Base-by-base conservation (phyloP, 441 rosid species). In the Mallotus japonicus region DNA sequence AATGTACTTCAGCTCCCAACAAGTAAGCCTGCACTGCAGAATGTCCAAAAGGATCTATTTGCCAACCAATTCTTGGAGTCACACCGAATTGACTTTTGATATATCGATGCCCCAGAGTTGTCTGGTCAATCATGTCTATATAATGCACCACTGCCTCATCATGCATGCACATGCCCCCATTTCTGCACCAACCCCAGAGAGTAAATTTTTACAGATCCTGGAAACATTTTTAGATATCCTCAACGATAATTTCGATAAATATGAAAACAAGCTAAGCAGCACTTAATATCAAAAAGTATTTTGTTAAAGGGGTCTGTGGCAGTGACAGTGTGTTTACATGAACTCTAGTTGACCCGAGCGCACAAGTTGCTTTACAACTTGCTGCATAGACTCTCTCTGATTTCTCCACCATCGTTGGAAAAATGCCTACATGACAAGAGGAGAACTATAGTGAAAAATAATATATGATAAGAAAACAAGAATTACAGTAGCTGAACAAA, bases 1-100 rank as follows among this genome's bases (percentile, higher is more conserved):
- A 51, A 75, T 74, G 81, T 80, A 90, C 99, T 76, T 93, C 98
- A 50, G 97, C 95, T 60, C 99, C 95, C 81, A 96, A 85, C 86
- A 93, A 85, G 84, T 93, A 96, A 72, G 98, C 99, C 82, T 96
- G 98, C 70, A 89, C 97, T 0, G 97, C 99, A 83, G 99, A 93
- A 89, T 96, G 99, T 71, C 99, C 99, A 83, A 96, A 96, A 34
- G 99, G 99, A 71, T 96, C 99, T 75, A 96, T 93, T 83, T 96
- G 99, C 99, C 99, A 96, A 80, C 98, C 98, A 80, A 93, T 89
- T 83, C 98, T 93, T 20, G 99, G 99, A 71, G 95, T 93, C 78
- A 93, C 84, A 72, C 87, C 90, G 79, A 96, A 93, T 84, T 90
- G 91, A 69, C 83, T 81, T 80, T 87, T 82, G 56, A 96, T 90